Evolutionary conservation across 2,329 filamentous ascomycete species (phyloP).

Genomic region (Colletotrichum filicis): DNA sequence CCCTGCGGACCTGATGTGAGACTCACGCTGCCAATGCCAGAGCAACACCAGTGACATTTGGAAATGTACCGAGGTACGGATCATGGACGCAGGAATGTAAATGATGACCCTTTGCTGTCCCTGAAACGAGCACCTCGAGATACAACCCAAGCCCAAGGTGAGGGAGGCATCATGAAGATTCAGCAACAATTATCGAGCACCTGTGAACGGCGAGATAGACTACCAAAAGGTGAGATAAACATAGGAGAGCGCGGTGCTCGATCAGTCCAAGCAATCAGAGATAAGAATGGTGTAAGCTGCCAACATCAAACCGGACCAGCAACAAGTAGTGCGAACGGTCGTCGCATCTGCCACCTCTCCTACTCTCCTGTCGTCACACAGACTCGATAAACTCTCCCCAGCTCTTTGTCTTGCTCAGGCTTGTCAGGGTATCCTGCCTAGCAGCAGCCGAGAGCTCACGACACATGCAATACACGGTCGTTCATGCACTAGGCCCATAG

Average conservation of each 20-base stretch:
- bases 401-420: neutral
- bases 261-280: neutral
- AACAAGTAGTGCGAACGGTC: conserved; percentile 8
- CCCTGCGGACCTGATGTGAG: neutral
- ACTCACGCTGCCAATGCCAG: neutral
- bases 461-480: conserved; percentile 10
- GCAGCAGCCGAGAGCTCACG: neutral
- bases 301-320: conserved; percentile 19
- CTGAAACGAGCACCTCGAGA: neutral
- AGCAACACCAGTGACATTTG: neutral
- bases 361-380: neutral
- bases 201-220: no score
- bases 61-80: neutral
- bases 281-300: conserved; percentile 8
- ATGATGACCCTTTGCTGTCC: neutral
- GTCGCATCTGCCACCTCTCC: neutral
- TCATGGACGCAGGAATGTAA: neutral
- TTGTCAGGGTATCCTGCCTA: neutral
- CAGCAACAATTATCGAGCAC: no score
- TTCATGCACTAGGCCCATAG: conserved; percentile 2
- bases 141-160: neutral
- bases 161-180: neutral
- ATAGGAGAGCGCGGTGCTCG: neutral
- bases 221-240: neutral
- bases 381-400: neutral